Evolutionary conservation across 73 alveolate genomes (phyloP).

Genomic region (Loxodes magnus): DNA sequence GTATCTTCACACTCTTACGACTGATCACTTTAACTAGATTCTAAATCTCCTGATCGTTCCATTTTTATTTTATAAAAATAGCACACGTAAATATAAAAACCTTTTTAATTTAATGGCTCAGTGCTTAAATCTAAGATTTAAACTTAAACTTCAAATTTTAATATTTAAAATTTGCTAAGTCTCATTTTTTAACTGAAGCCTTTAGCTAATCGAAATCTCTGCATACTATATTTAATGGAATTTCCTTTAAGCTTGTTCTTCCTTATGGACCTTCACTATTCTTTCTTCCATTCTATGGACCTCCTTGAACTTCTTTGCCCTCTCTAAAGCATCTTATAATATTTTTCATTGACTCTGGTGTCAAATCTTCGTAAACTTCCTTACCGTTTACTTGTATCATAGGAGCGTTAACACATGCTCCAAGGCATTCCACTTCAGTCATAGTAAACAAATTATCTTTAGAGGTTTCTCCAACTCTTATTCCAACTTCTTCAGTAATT

Average conservation of each 20-base stretch:
- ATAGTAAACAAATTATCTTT: constrained; percentile 72
- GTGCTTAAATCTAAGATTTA: no score
- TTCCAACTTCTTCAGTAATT: constrained; percentile 40
- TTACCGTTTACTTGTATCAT: constrained; percentile 81
- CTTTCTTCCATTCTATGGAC: constrained; percentile 61
- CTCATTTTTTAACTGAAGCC: no score
- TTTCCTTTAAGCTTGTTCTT: constrained; percentile 44
- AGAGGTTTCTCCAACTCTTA: constrained; percentile 45
- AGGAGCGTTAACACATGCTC: constrained; percentile 89
- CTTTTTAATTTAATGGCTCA: no score
- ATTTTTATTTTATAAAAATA: no score
- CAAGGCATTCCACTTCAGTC: constrained; percentile 79
- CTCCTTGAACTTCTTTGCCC: constrained; percentile 67
- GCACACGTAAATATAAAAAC: no score
- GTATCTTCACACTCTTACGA: no score
- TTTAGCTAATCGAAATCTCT: constrained; percentile 41
- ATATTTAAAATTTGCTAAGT: no score
- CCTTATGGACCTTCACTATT: constrained; percentile 71
- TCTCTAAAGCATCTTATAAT: constrained; percentile 42
- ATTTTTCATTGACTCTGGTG: constrained; percentile 57
- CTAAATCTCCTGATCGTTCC: no score
- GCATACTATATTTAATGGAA: neutral
- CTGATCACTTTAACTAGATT: no score
- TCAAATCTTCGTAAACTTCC: constrained; percentile 81
- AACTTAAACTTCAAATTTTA: no score